phyloP scores from a whole-genome alignment of 257 asterid species.

The Linderniella brevidens region DNA sequence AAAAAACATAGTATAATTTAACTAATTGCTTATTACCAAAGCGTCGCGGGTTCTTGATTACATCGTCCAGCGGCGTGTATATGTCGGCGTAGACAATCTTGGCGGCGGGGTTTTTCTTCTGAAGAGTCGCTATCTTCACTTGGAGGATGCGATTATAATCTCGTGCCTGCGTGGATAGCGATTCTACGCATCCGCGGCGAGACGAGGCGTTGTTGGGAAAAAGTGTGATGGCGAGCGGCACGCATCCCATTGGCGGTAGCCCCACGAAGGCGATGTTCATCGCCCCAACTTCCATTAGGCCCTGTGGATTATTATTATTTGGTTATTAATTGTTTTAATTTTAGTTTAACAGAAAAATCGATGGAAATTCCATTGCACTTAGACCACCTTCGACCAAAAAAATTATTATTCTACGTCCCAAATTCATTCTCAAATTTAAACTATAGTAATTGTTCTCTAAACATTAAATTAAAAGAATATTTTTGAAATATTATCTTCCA shows the following conservation, averaged over 20 bases:
- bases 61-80: slow-evolving; percentile 12
- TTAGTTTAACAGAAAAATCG: no score
- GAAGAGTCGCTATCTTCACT: slow-evolving; percentile 13
- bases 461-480: no score
- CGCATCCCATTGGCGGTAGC: slow-evolving; percentile 64
- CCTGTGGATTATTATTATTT: slow-evolving; percentile 17
- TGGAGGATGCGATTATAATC: slow-evolving; percentile 37
- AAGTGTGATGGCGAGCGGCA: slow-evolving; percentile 42
- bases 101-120: slow-evolving; percentile 7
- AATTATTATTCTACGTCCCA: no score
- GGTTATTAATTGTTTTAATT: not conserved
- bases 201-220: slow-evolving; percentile 14
- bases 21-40: not conserved
- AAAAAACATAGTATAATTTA: no score
- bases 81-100: slow-evolving; percentile 36
- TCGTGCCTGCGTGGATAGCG: slow-evolving; percentile 23
- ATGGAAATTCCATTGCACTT: no score
- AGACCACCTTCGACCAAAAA: no score
- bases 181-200: slow-evolving; percentile 25
- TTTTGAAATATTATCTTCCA: no score
- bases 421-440: no score
- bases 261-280: slow-evolving; percentile 58
- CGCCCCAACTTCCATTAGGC: slow-evolving; percentile 37
- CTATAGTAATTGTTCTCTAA: no score
- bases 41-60: not conserved